Evolutionary conservation across 306 rosid genomes (phyloP).

Genomic region (Datisca glomerata): DNA sequence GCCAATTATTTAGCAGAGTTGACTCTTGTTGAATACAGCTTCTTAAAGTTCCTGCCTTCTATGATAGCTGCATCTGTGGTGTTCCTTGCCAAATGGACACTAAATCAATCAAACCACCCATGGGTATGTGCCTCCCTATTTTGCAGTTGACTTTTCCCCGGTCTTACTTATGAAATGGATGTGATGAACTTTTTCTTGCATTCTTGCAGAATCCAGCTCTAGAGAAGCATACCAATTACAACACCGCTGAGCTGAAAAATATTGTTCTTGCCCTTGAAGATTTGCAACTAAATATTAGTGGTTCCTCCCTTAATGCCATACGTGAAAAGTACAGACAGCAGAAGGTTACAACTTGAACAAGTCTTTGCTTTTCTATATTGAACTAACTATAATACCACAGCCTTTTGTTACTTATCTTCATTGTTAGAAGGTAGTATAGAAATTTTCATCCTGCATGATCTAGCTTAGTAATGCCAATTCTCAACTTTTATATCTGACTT

Average conservation of each 20-base stretch:
- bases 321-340: conserved; percentile 67
- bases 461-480: too few relatives aligned
- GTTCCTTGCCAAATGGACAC: conserved; percentile 90
- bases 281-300: conserved; percentile 51
- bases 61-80: conserved; percentile 77
- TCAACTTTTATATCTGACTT: too few relatives aligned
- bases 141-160: not conserved
- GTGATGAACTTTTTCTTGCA: conserved; percentile 9
- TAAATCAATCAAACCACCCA: conserved; percentile 55
- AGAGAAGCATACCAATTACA: conserved; percentile 70
- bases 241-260: conserved; percentile 46
- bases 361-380: not conserved
- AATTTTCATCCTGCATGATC: too few relatives aligned
- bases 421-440: too few relatives aligned
- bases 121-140: conserved; percentile 32
- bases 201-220: conserved; percentile 59
- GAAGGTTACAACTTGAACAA: conserved; percentile 33
- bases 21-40: conserved; percentile 61
- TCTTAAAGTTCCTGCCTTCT: conserved; percentile 71
- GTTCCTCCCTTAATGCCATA: conserved; percentile 43
- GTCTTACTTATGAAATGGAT: not conserved
- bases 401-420: too few relatives aligned
- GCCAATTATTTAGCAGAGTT: conserved; percentile 82
- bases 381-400: not conserved
- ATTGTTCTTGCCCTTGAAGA: conserved; percentile 57